phyloP scores from a whole-genome alignment of 2,329 filamentous ascomycete genomes.

The Dothistroma pini region DNA sequence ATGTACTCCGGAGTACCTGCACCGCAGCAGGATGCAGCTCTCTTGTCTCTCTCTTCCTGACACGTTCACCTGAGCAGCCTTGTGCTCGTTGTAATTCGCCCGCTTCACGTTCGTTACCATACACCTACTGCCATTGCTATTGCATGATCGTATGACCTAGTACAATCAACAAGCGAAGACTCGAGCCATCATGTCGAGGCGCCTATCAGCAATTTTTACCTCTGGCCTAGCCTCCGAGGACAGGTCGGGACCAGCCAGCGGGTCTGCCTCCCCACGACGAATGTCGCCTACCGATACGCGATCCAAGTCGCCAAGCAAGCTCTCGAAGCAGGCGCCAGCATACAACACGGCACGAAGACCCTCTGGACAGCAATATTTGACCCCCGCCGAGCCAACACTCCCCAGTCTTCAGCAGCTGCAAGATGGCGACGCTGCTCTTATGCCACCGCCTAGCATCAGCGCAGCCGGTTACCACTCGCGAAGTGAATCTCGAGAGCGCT shows the following conservation, averaged over 20 bases:
- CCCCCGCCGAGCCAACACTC: constrained; percentile 13
- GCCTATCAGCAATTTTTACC: constrained; percentile 25
- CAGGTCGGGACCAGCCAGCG: constrained; percentile 11
- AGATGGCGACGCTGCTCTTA: constrained; percentile 14
- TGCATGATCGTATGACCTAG: constrained; percentile 3
- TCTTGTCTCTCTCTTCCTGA: not conserved
- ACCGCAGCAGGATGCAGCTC: not conserved
- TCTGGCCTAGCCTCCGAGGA: constrained; percentile 17
- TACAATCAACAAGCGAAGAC: not conserved
- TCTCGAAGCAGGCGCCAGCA: constrained; percentile 23
- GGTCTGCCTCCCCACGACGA: constrained; percentile 16
- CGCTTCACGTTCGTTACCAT: not conserved
- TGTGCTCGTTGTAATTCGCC: not conserved
- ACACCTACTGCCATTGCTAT: not conserved
- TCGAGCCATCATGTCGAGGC: constrained; percentile 18
- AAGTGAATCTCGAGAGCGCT: constrained; percentile 20
- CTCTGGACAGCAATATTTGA: constrained; percentile 18
- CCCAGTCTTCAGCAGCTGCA: constrained; percentile 26
- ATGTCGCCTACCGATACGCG: constrained; percentile 16
- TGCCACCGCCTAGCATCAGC: constrained; percentile 21
- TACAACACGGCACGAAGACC: constrained; percentile 17
- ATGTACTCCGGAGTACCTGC: not conserved
- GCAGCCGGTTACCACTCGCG: constrained; percentile 18
- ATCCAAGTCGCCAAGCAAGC: constrained; percentile 21
- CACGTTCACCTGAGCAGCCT: constrained; percentile 6